These are phyloP conservation scores for Aspergillus nanangensis DNA, from an alignment of 495 filamentous ascomycete species.

Conservation along the genomic window DNA sequence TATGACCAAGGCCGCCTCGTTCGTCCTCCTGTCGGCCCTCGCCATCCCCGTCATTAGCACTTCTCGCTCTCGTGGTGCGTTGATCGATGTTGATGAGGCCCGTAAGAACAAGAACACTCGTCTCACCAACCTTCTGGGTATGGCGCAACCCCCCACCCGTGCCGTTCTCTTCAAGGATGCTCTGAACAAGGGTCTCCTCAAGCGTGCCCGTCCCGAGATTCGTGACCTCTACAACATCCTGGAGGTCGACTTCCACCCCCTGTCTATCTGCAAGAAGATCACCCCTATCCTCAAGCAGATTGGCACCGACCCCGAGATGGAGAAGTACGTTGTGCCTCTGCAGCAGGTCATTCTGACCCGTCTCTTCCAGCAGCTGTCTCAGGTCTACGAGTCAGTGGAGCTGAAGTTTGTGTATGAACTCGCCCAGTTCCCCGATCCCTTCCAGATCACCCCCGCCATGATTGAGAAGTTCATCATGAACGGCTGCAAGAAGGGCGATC, in stretches of 20 bases:
- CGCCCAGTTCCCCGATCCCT: conserved; percentile 93
- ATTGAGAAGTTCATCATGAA: conserved; percentile 99
- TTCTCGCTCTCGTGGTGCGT: conserved; percentile 86
- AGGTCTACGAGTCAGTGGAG: conserved; percentile 98
- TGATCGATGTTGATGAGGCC: conserved; percentile 94
- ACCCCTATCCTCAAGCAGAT: conserved; percentile 93
- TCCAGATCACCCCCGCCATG: conserved; percentile 83
- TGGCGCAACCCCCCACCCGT: conserved; percentile 83
- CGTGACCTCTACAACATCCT: conserved; percentile 96
- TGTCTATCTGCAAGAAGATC: conserved; percentile 99
- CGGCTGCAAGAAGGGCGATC: conserved; percentile 98
- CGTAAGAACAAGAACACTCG: conserved; percentile 98
- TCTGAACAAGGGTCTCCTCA: conserved; percentile 86
- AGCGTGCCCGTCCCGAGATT: conserved; percentile 88
- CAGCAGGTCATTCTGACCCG: conserved; percentile 98
- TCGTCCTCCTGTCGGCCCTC: conserved; percentile 91
- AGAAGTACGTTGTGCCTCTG: conserved; percentile 88
- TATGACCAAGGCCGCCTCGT: conserved; percentile 82
- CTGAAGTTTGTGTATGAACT: conserved; percentile 90
- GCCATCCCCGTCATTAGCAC: conserved; percentile 99
- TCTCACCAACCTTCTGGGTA: conserved; percentile 91
- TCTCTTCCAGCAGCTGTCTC: conserved; percentile 97
- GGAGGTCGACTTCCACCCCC: conserved; percentile 97
- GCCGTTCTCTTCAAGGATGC: conserved; percentile 92
- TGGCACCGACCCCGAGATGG: conserved; percentile 91